A percentile compares a stretch with the other conserved stretches of the same genome.
phyloP scores from a whole-genome alignment of 495 filamentous ascomycete genomes.

The Penicillium alfredii region DNA sequence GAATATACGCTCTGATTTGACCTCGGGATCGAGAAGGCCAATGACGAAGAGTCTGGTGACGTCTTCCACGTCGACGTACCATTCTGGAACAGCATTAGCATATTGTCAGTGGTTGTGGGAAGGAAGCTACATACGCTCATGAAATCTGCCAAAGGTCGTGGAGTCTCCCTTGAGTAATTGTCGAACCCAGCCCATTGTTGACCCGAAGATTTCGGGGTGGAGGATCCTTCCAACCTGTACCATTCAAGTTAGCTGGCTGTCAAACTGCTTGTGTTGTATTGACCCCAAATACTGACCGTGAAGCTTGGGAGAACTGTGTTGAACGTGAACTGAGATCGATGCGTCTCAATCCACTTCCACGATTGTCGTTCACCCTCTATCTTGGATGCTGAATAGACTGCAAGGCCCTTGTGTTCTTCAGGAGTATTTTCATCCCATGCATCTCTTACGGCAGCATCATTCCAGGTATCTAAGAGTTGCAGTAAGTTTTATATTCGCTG shows the following conservation, averaged over 20 bases:
- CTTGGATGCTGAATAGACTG: slow-evolving; percentile 51
- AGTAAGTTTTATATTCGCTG: not conserved
- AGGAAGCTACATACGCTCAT: no score
- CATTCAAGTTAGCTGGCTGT: not conserved
- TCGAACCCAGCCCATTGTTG: slow-evolving; percentile 16
- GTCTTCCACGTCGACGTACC: slow-evolving; percentile 46
- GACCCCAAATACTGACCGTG: slow-evolving; percentile 21
- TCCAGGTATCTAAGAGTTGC: slow-evolving; percentile 32
- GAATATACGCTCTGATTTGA: slow-evolving; percentile 42
- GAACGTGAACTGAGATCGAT: slow-evolving; percentile 43
- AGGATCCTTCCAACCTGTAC: slow-evolving; percentile 31
- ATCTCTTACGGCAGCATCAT: slow-evolving; percentile 36
- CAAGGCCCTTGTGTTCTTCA: slow-evolving; percentile 18
- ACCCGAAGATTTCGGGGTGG: slow-evolving; percentile 19
- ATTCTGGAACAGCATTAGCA: no score
- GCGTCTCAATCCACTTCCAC: slow-evolving; percentile 47
- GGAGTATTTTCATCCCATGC: slow-evolving; percentile 30
- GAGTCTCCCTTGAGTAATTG: slow-evolving; percentile 22
- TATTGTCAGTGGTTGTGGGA: no score
- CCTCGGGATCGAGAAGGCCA: slow-evolving; percentile 35
- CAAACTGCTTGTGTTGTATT: not conserved
- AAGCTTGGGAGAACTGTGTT: slow-evolving; percentile 46
- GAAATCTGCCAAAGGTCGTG: no score
- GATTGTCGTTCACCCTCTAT: slow-evolving; percentile 45
- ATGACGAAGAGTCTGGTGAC: slow-evolving; percentile 41